Evolutionary conservation across 2,329 filamentous ascomycete genomes (phyloP), one percentile per base, ranked within the genome.

Genomic region (Xylaria sp.): DNA sequence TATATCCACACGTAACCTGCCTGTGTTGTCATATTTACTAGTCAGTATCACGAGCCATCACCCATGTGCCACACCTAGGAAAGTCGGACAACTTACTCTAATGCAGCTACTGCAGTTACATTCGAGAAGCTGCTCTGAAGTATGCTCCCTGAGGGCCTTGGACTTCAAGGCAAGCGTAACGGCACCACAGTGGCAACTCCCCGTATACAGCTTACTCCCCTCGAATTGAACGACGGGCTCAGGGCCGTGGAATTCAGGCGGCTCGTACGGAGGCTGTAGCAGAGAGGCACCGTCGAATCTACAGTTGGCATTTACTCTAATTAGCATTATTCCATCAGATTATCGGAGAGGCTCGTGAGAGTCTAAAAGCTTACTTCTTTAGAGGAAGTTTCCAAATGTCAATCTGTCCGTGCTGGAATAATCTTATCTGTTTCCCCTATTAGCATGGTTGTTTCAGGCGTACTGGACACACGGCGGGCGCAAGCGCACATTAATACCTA

Each of bases 361-460:
- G 19, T 19, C 17, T 51, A 51, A 17, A 14, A 37, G 19, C 33
- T 28, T 51, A 51, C 49, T 38, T 51, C 19, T 9, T 38, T 12
- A 51, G 49, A 25, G 33, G 19, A 17, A 51, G 49, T 25, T 38
- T 38, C 49, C 49, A 51, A 19, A 38, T n/a, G 25, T 51, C 49
- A 23, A 51, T n/a, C 19, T 51, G 49, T 25, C 49, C 49, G 12
- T 38, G 49, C n/a, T 51, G 49, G 21, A 51, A 51, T 7, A 51
- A 11, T 25, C 49, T 38, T 23, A 51, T 25, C 49, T 51, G 15
- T n/a, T 25, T n/a, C 15, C 19, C 6, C 6, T n/a, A 25, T 51
- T 6, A 51, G 19, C 2, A 14, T 15, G 1, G n/a, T 25, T 12
- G 14, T 12, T 14, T n/a, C 7, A 40, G 37, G 8, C 6, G 35